These are phyloP conservation scores for Acephala macrosclerotiorum DNA, from an alignment of 2,329 filamentous ascomycete species.

Conservation along the genomic window DNA sequence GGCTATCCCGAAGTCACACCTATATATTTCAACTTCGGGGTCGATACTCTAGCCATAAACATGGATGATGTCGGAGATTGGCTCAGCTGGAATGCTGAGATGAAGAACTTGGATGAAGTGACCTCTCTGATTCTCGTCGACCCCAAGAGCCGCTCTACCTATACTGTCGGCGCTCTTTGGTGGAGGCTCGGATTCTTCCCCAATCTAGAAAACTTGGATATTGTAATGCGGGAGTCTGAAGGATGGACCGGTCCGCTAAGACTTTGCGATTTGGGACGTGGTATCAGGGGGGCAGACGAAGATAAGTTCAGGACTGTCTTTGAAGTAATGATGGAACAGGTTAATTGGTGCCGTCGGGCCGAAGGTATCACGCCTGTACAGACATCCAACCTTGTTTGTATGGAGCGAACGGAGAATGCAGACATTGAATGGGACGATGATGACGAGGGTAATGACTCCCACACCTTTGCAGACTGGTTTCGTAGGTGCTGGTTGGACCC, in stretches of 20 bases:
- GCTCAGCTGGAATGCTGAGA: neutral
- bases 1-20: neutral
- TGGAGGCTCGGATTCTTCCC: neutral
- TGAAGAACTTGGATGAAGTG: neutral
- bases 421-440: neutral
- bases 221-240: neutral
- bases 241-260: neutral
- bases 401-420: neutral
- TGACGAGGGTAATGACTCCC: too few species aligned
- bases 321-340: neutral
- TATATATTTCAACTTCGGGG: neutral
- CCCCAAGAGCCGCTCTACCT: neutral
- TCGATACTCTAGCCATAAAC: neutral
- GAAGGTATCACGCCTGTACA: neutral
- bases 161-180: neutral
- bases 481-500: neutral
- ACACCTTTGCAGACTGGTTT: neutral
- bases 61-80: neutral
- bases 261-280: neutral
- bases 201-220: neutral
- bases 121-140: neutral
- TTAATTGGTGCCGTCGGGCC: neutral
- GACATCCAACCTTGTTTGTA: neutral
- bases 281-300: neutral
- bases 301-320: too few species aligned